Base-by-base conservation (phyloP, 495 filamentous ascomycete species). In the Staphylotrichum longicolle region DNA sequence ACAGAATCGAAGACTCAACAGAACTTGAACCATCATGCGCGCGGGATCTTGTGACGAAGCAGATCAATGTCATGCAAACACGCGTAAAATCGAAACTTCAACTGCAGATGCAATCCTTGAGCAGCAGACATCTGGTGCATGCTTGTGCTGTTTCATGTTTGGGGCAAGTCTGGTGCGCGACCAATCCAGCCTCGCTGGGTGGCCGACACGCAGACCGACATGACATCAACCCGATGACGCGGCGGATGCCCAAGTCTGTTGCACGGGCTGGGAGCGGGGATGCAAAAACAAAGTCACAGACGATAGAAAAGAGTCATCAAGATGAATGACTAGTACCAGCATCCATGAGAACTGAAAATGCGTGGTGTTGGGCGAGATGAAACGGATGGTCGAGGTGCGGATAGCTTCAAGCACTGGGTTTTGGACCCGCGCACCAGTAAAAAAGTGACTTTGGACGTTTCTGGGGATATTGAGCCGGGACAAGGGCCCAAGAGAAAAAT, bases 381-480 rank as follows among this genome's bases (percentile, higher is more conserved):
- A 62, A 58, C 50, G 57, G 57, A 39, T 58, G 45, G 60, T 54
- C 3, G 33, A 54, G 49, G 45, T 73, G 77, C 63, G 69, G 74
- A 79, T 79, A 73, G 76, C 77, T 76, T 78, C 76, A 75, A 62
- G 12, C 34, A n/a, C 33, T n/a, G 32, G 9, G 34, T 46, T 45
- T 7, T 27, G 35, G 45, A 14, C 45, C 37, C 14, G 42, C 53
- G 20, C 53, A 51, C 52, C 59, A 71, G 59, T 63, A 39, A 3
- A 61, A 50, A 39, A 63, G 66, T 71, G 73, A 67, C 63, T 68
- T 66, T 52, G 54, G 48, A 62, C 27, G 47, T 30, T 33, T 49
- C 7, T 15, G 48, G 49, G 10, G 7, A 63, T 57, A 58, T 32
- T 47, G 33, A 27, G 35, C 12, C 27, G 9, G 15, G 15, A 3